A percentile compares a stretch with the other conserved stretches of the same genome.
phyloP scores from a whole-genome alignment of 2,329 filamentous ascomycete genomes.

The Zarea fungicola region DNA sequence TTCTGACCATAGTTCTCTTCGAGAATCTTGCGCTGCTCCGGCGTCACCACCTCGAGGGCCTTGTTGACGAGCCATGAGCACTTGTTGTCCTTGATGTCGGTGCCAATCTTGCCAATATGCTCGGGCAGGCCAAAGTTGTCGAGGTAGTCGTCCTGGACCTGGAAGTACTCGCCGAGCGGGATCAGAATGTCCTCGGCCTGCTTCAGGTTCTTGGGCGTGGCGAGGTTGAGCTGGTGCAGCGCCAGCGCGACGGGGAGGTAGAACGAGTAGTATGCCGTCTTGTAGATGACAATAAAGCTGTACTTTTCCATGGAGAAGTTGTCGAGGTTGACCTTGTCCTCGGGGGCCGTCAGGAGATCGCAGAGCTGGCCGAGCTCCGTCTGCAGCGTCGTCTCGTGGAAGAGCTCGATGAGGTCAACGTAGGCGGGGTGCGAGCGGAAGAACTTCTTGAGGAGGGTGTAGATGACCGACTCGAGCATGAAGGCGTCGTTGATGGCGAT shows the following conservation, averaged over 20 bases:
- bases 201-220: constrained; percentile 83
- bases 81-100: constrained; percentile 99
- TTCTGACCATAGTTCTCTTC: constrained; percentile 94
- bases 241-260: constrained; percentile 94
- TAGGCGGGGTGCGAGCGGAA: constrained; percentile 86
- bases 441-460: constrained; percentile 85
- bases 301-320: constrained; percentile 97
- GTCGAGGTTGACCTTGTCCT: constrained; percentile 85
- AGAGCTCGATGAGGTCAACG: constrained; percentile 87
- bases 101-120: constrained; percentile 96
- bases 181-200: constrained; percentile 89
- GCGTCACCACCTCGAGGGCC: constrained; percentile 71
- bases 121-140: constrained; percentile 94
- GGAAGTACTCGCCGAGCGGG: constrained; percentile 97
- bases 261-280: constrained; percentile 99
- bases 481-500: constrained; percentile 98
- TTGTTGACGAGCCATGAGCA: constrained; percentile 98
- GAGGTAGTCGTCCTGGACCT: constrained; percentile 97
- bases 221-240: constrained; percentile 77
- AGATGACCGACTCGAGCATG: constrained; percentile 89
- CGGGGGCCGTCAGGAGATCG: constrained; percentile 91
- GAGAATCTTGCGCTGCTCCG: constrained; percentile 81
- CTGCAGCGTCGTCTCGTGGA: constrained; percentile 91
- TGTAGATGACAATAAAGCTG: constrained; percentile 98
- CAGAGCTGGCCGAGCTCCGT: constrained; percentile 94